Conservation (phyloP, 129 eudicot species). For the Escallonia herrerae region DNA sequence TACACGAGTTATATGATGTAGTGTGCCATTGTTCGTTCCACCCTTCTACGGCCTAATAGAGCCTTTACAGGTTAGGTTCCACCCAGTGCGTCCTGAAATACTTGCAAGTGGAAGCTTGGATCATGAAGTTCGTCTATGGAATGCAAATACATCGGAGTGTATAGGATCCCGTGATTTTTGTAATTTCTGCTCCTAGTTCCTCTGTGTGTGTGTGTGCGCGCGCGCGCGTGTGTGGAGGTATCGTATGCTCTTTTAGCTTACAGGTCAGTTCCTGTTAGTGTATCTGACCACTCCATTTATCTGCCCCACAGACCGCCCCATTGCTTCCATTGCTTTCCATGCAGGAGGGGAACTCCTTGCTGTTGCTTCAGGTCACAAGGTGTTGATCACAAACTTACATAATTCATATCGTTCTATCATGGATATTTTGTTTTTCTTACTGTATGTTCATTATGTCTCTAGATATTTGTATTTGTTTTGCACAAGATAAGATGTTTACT, state of each 20-base stretch:
- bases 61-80: conserved; percentile 61
- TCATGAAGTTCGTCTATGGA: conserved; percentile 76
- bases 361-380: conserved; percentile 76
- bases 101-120: conserved; percentile 80
- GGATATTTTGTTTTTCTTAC: neutral
- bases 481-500: conserved; percentile 9
- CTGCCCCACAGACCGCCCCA: conserved; percentile 49
- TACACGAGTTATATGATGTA: neutral
- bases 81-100: conserved; percentile 52
- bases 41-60: conserved; percentile 4
- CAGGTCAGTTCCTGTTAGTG: conserved; percentile 1
- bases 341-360: conserved; percentile 77
- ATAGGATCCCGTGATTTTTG: conserved; percentile 67
- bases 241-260: conserved; percentile 2
- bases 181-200: conserved; percentile 22
- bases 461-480: conserved; percentile 1
- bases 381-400: conserved; percentile 18
- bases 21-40: neutral
- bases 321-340: conserved; percentile 78
- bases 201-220: no score
- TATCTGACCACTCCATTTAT: neutral
- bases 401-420: neutral
- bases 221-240: no score
- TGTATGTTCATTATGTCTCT: neutral
- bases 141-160: conserved; percentile 61